phyloP scores from a whole-genome alignment of 169 alveolate genomes.

The Amoebophrya sp. region DNA sequence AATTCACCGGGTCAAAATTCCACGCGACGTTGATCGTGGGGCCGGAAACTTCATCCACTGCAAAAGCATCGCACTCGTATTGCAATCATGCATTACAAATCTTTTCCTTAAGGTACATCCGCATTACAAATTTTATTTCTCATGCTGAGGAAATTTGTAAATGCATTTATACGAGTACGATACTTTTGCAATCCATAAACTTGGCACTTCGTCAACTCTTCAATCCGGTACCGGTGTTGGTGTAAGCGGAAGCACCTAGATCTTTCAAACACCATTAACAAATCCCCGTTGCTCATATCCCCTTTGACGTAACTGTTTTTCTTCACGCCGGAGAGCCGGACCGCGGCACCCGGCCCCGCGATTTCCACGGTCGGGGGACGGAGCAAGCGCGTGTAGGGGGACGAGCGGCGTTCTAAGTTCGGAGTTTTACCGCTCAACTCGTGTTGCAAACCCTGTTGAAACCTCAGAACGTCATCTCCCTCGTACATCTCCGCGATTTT shows the following conservation, averaged over 20 bases:
- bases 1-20: not conserved
- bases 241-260: not conserved
- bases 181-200: too few relatives aligned
- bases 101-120: too few relatives aligned
- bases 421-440: too few relatives aligned
- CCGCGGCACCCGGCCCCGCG: not conserved
- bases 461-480: not conserved
- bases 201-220: not conserved
- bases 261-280: not conserved
- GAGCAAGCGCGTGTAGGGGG: too few relatives aligned
- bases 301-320: not conserved
- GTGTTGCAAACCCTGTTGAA: too few relatives aligned
- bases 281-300: not conserved
- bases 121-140: too few relatives aligned
- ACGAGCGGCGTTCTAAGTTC: too few relatives aligned
- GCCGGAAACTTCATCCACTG: too few relatives aligned
- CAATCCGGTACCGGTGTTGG: not conserved
- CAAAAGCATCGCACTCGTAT: too few relatives aligned
- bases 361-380: not conserved
- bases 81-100: too few relatives aligned
- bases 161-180: too few relatives aligned
- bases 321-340: not conserved
- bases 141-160: too few relatives aligned
- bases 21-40: not conserved
- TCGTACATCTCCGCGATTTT: not conserved